These are phyloP conservation scores for Xylariaceae sp. DNA, from an alignment of 2,329 filamentous ascomycete genomes.

Conservation along the genomic window DNA sequence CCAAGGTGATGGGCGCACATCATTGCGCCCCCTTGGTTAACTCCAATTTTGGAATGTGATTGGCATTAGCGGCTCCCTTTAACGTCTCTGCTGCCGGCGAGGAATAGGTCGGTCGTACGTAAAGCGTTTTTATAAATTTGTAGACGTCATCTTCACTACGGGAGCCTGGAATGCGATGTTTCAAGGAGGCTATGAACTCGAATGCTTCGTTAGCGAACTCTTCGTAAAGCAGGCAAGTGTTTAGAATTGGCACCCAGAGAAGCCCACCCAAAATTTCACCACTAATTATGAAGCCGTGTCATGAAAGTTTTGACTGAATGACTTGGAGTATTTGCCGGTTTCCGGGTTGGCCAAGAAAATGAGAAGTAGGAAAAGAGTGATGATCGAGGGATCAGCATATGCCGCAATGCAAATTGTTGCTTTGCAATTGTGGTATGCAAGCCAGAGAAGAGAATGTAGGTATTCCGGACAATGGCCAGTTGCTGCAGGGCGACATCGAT, in stretches of 20 bases:
- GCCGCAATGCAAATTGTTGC: not conserved
- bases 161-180: slow-evolving; percentile 12
- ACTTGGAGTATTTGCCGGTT: slow-evolving; percentile 2
- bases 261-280: not conserved
- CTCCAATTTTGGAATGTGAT: slow-evolving; percentile 1
- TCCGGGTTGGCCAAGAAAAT: not conserved
- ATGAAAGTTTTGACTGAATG: not conserved
- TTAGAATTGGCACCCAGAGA: not conserved
- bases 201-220: not conserved
- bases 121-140: not conserved
- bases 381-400: not conserved
- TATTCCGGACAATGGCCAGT: not conserved
- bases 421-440: slow-evolving; percentile 1
- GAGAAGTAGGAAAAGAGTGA: not conserved
- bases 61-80: slow-evolving; percentile 16
- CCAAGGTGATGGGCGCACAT: not conserved
- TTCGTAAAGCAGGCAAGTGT: not conserved
- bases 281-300: not conserved
- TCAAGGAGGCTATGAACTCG: slow-evolving; percentile 6
- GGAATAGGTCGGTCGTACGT: not conserved
- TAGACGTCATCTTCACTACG: not conserved
- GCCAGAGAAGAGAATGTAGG: slow-evolving; percentile 5
- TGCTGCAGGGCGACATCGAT: not conserved
- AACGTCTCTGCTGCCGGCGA: not conserved
- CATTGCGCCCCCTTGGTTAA: not conserved